These are phyloP conservation scores for Paracoccidioides lutzii DNA, from an alignment of 2,329 filamentous ascomycete species.

Conservation along the genomic window DNA sequence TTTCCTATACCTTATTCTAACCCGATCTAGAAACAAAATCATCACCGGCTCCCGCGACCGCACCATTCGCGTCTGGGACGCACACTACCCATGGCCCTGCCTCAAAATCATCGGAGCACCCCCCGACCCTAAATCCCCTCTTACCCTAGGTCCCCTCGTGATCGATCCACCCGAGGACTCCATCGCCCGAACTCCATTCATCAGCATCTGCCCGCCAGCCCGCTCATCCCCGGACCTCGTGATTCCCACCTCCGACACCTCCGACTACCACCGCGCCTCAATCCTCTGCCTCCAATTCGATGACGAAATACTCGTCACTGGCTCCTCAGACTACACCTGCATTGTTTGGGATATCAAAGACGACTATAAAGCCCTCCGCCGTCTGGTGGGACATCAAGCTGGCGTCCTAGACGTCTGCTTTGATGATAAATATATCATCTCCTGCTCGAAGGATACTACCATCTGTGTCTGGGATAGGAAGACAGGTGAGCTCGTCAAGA, in stretches of 20 bases:
- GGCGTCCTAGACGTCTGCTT: conserved; percentile 92
- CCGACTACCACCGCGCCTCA: conserved; percentile 67
- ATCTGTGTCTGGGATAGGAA: conserved; percentile 90
- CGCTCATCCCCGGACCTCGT: conserved; percentile 45
- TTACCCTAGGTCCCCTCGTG: conserved; percentile 38
- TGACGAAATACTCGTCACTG: conserved; percentile 81
- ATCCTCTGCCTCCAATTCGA: conserved; percentile 95
- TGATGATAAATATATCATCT: conserved; percentile 83
- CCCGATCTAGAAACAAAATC: conserved; percentile 61
- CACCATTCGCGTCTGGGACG: conserved; percentile 92
- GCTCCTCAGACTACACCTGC: conserved; percentile 81
- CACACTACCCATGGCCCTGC: conserved; percentile 69
- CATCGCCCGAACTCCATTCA: conserved; percentile 29
- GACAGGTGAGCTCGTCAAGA: conserved; percentile 62
- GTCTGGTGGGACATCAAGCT: conserved; percentile 65
- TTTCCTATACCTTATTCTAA: neutral
- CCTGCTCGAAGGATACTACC: conserved; percentile 87
- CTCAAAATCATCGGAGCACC: conserved; percentile 72
- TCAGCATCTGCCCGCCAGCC: conserved; percentile 36
- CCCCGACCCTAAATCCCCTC: conserved; percentile 24
- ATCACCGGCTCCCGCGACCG: conserved; percentile 92
- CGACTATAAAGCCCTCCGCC: conserved; percentile 65
- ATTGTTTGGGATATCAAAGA: conserved; percentile 79
- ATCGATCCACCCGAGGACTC: conserved; percentile 33
- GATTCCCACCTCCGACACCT: conserved; percentile 25